Percentiles rank a stretch among this genome's conserved stretches.
phyloP scores from a whole-genome alignment of 139 green algal species.

The Haematococcus lacustris region DNA sequence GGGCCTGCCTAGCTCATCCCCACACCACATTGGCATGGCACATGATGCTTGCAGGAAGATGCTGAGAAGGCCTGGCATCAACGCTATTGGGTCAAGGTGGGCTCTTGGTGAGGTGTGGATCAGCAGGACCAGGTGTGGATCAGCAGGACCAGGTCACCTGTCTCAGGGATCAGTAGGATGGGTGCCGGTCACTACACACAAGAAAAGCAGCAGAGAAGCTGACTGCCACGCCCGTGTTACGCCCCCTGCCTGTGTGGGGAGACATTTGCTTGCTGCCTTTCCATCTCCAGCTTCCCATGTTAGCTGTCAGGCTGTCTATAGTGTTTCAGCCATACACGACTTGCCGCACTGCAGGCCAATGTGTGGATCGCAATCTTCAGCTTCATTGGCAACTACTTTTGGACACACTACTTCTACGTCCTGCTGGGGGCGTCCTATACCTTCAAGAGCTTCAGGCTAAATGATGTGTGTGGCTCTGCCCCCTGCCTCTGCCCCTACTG shows the following conservation, averaged over 20 bases:
- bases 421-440: conserved; percentile 89
- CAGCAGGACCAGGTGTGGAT: background rate
- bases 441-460: conserved; percentile 74
- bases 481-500: too few relatives aligned
- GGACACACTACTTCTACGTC: conserved; percentile 98
- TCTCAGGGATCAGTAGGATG: background rate
- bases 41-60: conserved; percentile 52
- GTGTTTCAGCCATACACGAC: background rate
- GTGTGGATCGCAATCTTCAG: conserved; percentile 94
- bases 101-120: background rate
- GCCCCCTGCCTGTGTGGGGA: too few relatives aligned
- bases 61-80: conserved; percentile 61
- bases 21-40: background rate
- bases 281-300: background rate
- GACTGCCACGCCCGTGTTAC: background rate
- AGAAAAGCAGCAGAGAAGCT: background rate
- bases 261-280: background rate
- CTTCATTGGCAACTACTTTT: conserved; percentile 99
- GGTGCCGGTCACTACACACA: background rate
- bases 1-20: background rate
- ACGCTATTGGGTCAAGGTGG: conserved; percentile 89
- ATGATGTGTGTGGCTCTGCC: conserved; percentile 73
- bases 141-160: background rate
- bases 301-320: background rate
- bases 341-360: conserved; percentile 64